Percentiles rank a stretch among this genome's conserved stretches.
Conservation (phyloP, 345 rosid species). For the Lumnitzera racemosa region DNA sequence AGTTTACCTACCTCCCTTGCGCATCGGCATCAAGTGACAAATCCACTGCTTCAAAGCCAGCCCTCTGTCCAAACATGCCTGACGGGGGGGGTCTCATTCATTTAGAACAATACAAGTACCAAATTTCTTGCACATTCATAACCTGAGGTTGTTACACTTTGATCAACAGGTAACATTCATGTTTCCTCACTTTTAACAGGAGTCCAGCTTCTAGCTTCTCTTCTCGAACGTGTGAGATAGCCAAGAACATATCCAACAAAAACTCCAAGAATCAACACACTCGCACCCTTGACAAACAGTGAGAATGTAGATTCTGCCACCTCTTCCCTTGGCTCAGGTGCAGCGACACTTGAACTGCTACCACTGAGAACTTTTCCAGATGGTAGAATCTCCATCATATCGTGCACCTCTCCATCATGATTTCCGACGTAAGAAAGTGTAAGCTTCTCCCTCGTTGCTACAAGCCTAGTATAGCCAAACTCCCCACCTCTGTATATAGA, state of each 20-base stretch:
- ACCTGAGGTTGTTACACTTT: too few species aligned
- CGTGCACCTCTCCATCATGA: constrained; percentile 88
- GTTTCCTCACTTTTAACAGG: constrained; percentile 52
- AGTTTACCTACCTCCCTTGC: too few species aligned
- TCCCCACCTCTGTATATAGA: constrained; percentile 90
- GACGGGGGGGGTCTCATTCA: too few species aligned
- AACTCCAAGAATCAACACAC: constrained; percentile 60
- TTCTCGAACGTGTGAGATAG: constrained; percentile 45
- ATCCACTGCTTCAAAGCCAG: too few species aligned
- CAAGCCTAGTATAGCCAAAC: constrained; percentile 79
- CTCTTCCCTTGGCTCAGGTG: constrained; percentile 9
- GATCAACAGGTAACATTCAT: constrained; percentile 18
- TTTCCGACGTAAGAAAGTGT: constrained; percentile 67
- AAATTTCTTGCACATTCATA: too few species aligned
- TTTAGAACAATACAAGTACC: too few species aligned
- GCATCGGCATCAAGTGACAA: too few species aligned
- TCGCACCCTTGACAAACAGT: constrained; percentile 54
- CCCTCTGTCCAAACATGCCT: too few species aligned
- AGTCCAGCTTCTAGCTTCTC: constrained; percentile 47
- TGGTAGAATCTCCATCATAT: constrained; percentile 66
- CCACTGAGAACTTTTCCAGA: constrained; percentile 62
- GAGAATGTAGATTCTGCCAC: constrained; percentile 25
- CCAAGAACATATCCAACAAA: constrained; percentile 64
- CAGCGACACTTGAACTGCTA: constrained; percentile 11
- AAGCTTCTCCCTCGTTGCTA: constrained; percentile 75